Conservation (phyloP, 2,329 filamentous ascomycete genomes). For the Keithomyces neogunnii region DNA sequence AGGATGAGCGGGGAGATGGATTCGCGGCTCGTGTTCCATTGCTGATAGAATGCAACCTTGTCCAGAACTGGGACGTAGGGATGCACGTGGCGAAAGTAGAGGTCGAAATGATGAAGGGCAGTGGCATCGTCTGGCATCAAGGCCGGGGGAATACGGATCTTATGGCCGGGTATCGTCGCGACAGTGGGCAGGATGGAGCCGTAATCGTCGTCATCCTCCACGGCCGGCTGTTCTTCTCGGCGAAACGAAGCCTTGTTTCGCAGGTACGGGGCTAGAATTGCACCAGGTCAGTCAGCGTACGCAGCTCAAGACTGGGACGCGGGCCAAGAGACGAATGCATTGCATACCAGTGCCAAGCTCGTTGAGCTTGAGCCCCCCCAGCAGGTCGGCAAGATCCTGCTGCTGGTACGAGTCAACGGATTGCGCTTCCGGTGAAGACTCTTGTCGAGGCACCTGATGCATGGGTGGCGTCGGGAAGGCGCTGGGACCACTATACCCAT, state of each 20-base stretch:
- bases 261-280: slow-evolving; percentile 66
- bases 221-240: slow-evolving; percentile 50
- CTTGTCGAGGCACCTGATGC: slow-evolving; percentile 20
- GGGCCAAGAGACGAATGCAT: not conserved
- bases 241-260: slow-evolving; percentile 49
- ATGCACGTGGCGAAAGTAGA: slow-evolving; percentile 85
- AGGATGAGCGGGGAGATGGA: slow-evolving; percentile 82
- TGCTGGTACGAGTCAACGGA: slow-evolving; percentile 58
- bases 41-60: slow-evolving; percentile 72
- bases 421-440: slow-evolving; percentile 40
- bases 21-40: slow-evolving; percentile 78
- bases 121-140: slow-evolving; percentile 87
- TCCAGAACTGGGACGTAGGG: slow-evolving; percentile 89
- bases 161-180: slow-evolving; percentile 60
- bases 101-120: slow-evolving; percentile 74
- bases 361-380: slow-evolving; percentile 82
- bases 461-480: slow-evolving; percentile 46
- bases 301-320: not conserved
- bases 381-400: slow-evolving; percentile 66
- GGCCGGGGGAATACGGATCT: slow-evolving; percentile 81
- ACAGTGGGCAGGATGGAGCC: slow-evolving; percentile 63
- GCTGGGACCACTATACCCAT: slow-evolving; percentile 37
- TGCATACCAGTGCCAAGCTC: slow-evolving; percentile 73
- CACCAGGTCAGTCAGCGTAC: not conserved
- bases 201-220: slow-evolving; percentile 66